Base-by-base conservation (phyloP, 148 eudicot genomes). In the Arbutus unedo region DNA sequence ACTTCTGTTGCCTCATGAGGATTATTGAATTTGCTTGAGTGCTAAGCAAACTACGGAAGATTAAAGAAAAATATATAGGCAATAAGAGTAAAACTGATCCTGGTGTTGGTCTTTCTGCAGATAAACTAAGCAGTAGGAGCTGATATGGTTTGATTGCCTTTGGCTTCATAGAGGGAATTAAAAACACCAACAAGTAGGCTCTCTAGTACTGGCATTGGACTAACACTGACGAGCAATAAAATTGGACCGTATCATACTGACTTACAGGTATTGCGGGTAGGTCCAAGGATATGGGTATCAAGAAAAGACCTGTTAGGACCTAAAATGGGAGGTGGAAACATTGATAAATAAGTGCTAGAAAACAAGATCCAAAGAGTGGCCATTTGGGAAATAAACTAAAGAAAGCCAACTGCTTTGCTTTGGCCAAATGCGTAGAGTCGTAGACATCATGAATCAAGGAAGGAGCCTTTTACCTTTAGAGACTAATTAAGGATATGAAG, bases 111-210 rank as follows among this genome's bases (percentile, higher is more conserved):
- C 53, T 44, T 47, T 71, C 48, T 71, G 43, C 7, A 10, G 2
- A 77, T 51, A 50, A 50, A 75, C 44, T 23, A 75, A 21, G 59
- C 54, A 8, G 43, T 16, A 16, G 62, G 21, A 55, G 55, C 48
- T 77, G 47, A 31, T 77, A 41, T 53, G 64, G 64, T 77, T 77
- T 56, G 79, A 76, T 31, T 31, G 25, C 38, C 78, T 21, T 10
- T 53, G 11, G 78, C 78, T 49, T 21, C 43, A 75, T 75, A 50
- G 10, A 76, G 4, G 60, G 51, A 76, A 11, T 8, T 16, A 48
- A 18, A 16, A 77, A 16, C 64, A 77, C 64, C 23, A 16, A 76
- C 0, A n/a, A 54, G 25, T 53, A 76, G 79, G 41, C 55, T 76
- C 41, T 51, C 49, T 76, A 15, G 41, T 76, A 25, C 60, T 31